Conservation (phyloP, 495 filamentous ascomycete species). For the Tetracladium marchalianum region DNA sequence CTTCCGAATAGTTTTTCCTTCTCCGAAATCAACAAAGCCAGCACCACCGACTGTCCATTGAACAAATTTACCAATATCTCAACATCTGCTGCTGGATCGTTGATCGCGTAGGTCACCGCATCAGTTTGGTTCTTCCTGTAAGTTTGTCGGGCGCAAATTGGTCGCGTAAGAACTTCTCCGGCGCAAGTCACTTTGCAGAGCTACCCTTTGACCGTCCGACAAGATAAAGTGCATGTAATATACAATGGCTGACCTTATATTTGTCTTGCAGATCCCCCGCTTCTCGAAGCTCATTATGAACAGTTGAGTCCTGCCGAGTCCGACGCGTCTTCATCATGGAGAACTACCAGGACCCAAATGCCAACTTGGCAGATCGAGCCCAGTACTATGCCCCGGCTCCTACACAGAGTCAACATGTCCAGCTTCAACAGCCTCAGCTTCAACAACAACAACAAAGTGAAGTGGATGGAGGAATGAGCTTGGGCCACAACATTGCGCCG, state of each 20-base stretch:
- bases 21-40: no score
- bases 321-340: neutral
- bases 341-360: no score
- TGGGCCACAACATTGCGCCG: slow-evolving; percentile 6
- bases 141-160: slow-evolving; percentile 14
- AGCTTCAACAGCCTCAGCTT: slow-evolving; percentile 4
- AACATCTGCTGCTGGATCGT: neutral
- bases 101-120: slow-evolving; percentile 1
- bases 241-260: no score
- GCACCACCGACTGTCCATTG: no score
- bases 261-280: neutral
- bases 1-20: no score
- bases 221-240: no score
- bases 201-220: no score
- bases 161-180: slow-evolving; percentile 16
- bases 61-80: no score
- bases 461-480: slow-evolving; percentile 4
- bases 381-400: slow-evolving; percentile 7
- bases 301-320: slow-evolving; percentile 16
- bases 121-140: slow-evolving; percentile 2
- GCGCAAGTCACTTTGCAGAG: neutral
- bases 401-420: no score
- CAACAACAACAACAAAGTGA: slow-evolving; percentile 15
- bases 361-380: neutral
- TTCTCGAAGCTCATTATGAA: slow-evolving; percentile 14